Percentiles rank a stretch among this genome's conserved stretches.
Evolutionary conservation across 2,329 filamentous ascomycete genomes (phyloP).

Genomic region (Colletotrichum sp.): DNA sequence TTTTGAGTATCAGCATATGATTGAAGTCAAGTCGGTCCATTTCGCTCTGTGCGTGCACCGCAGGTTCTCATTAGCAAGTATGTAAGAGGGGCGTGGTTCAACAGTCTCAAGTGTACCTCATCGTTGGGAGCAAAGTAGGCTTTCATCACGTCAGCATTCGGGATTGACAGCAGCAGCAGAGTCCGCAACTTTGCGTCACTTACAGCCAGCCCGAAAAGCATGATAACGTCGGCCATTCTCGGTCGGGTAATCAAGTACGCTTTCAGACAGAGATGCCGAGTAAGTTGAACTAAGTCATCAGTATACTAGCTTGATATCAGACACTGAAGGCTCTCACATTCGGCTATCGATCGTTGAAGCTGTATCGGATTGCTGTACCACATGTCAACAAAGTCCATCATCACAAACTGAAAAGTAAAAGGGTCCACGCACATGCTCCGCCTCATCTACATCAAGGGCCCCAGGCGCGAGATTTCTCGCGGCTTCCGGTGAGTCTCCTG

Average conservation of each 20-base stretch:
- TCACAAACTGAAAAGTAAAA: no score
- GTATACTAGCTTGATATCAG: background rate
- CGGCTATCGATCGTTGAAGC: background rate
- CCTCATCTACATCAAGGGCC: no score
- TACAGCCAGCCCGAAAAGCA: background rate
- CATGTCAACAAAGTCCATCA: no score
- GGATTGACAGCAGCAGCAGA: background rate
- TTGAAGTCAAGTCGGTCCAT: background rate
- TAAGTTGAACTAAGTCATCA: background rate
- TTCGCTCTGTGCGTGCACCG: background rate
- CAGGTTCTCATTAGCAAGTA: background rate
- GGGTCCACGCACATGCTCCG: no score
- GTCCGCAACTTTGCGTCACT: background rate
- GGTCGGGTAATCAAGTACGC: background rate
- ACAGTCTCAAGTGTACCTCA: slow-evolving; percentile 20
- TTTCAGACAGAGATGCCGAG: background rate
- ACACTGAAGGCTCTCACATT: background rate
- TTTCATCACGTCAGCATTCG: background rate
- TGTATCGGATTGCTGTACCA: background rate
- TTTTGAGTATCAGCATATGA: background rate
- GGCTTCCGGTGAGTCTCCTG: no score
- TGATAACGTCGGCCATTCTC: background rate
- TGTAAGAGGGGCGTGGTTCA: background rate
- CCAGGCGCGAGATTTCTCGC: no score
- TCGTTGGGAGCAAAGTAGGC: slow-evolving; percentile 39